Conservation (phyloP, 257 asterid species). For the Solanum dulcamara region DNA sequence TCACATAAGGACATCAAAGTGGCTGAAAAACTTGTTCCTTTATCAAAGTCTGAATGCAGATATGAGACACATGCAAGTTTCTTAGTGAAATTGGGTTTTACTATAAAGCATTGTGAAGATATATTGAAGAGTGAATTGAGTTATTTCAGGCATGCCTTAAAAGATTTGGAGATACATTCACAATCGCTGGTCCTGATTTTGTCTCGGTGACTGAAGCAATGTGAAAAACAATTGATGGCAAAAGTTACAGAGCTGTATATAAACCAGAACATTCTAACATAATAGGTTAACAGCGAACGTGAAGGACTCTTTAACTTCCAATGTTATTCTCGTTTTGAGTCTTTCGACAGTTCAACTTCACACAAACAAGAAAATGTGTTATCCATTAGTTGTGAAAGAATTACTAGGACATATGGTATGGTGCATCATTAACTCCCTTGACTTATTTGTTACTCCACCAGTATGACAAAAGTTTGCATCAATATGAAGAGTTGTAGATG, state of each 20-base stretch:
- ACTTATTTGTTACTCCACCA: neutral
- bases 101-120: neutral
- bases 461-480: neutral
- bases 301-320: neutral
- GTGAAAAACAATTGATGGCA: no score
- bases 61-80: neutral
- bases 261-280: neutral
- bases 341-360: neutral
- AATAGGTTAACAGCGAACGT: neutral
- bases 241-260: neutral
- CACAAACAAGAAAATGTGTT: neutral
- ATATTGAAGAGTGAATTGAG: neutral
- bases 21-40: neutral
- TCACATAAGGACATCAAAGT: neutral
- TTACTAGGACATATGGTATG: neutral
- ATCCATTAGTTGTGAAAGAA: neutral
- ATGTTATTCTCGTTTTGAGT: neutral
- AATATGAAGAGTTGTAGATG: neutral
- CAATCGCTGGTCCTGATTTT: neutral
- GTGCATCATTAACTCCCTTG: neutral
- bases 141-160: neutral
- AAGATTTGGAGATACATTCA: neutral
- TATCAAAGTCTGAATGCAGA: neutral
- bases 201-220: neutral
- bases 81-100: neutral